phyloP scores from a whole-genome alignment of 2,329 filamentous ascomycete genomes.

The Xylariomycetidae sp. region DNA sequence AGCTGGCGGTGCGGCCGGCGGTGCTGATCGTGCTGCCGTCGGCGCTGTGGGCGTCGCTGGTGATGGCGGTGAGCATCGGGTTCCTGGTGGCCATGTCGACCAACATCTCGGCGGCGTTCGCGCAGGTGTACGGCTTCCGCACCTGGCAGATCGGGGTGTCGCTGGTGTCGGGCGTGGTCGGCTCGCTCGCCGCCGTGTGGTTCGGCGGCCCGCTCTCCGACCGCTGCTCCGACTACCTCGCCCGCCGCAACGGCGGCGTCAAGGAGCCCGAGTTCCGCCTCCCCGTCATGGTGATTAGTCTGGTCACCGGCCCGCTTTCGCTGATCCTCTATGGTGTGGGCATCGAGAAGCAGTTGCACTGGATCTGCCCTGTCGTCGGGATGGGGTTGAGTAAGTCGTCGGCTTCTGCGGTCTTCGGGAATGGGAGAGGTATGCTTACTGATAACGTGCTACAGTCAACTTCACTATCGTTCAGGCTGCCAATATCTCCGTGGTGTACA shows the following conservation, averaged over 20 bases:
- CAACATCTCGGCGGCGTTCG: slow-evolving; percentile 23
- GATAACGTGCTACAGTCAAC: slow-evolving; percentile 1
- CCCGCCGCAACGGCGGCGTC: slow-evolving; percentile 1
- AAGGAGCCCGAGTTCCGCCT: slow-evolving; percentile 2
- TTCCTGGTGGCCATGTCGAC: slow-evolving; percentile 33
- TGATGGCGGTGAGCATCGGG: slow-evolving; percentile 32
- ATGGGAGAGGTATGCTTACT: background rate
- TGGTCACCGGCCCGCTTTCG: slow-evolving; percentile 1
- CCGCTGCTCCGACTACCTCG: background rate
- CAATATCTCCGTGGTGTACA: slow-evolving; percentile 20
- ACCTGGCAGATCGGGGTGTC: slow-evolving; percentile 2
- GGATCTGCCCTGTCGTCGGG: slow-evolving; percentile 23
- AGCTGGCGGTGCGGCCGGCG: slow-evolving; percentile 30
- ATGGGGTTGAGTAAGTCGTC: slow-evolving; percentile 1
- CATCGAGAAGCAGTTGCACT: slow-evolving; percentile 1
- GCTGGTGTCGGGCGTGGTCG: background rate
- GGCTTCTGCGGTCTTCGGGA: background rate
- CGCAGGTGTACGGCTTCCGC: slow-evolving; percentile 1
- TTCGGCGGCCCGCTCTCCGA: slow-evolving; percentile 2
- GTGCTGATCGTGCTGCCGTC: slow-evolving; percentile 28
- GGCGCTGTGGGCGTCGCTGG: slow-evolving; percentile 32
- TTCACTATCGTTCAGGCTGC: slow-evolving; percentile 4
- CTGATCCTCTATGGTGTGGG: slow-evolving; percentile 1
- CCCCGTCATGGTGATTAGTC: slow-evolving; percentile 1
- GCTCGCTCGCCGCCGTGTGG: slow-evolving; percentile 1